Conservation (phyloP, 495 filamentous ascomycete species). For the Podospora sp. region DNA sequence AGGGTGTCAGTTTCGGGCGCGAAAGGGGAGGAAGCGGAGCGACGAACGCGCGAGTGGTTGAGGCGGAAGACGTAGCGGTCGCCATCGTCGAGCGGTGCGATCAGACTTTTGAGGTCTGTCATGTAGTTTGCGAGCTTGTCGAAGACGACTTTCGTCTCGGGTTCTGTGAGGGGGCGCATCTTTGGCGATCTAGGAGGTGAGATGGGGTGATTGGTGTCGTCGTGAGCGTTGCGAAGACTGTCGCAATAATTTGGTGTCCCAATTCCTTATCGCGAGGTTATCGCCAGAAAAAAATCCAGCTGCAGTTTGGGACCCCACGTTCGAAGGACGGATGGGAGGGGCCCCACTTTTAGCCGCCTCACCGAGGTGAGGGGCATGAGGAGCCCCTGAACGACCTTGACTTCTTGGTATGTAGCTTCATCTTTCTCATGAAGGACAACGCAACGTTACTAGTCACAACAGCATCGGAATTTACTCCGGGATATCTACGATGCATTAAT, state of each 20-base stretch:
- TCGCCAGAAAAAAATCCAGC: slow-evolving; percentile 24
- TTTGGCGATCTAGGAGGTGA: slow-evolving; percentile 17
- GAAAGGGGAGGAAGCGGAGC: not conserved
- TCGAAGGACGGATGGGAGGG: not conserved
- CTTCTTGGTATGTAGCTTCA: not conserved
- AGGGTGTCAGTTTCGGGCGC: not conserved
- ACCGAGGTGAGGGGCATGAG: slow-evolving; percentile 13
- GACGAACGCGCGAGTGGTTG: slow-evolving; percentile 51
- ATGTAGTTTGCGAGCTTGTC: slow-evolving; percentile 57
- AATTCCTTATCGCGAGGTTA: slow-evolving; percentile 27
- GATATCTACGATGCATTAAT: too few species aligned
- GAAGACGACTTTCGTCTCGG: slow-evolving; percentile 73
- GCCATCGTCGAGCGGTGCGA: slow-evolving; percentile 68
- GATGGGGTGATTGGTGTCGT: slow-evolving; percentile 5
- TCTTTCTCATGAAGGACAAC: not conserved
- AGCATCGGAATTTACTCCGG: not conserved
- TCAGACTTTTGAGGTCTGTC: slow-evolving; percentile 68
- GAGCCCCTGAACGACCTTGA: not conserved
- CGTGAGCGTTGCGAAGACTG: slow-evolving; percentile 1
- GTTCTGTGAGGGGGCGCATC: slow-evolving; percentile 76
- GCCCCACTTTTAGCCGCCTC: slow-evolving; percentile 35
- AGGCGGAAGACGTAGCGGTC: slow-evolving; percentile 87
- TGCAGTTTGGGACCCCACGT: slow-evolving; percentile 4
- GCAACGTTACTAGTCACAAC: not conserved
- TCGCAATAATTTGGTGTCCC: slow-evolving; percentile 2